Percentiles rank a stretch among this genome's conserved stretches.
phyloP scores from a whole-genome alignment of 495 filamentous ascomycete species.

The Penicillium diatomitis region DNA sequence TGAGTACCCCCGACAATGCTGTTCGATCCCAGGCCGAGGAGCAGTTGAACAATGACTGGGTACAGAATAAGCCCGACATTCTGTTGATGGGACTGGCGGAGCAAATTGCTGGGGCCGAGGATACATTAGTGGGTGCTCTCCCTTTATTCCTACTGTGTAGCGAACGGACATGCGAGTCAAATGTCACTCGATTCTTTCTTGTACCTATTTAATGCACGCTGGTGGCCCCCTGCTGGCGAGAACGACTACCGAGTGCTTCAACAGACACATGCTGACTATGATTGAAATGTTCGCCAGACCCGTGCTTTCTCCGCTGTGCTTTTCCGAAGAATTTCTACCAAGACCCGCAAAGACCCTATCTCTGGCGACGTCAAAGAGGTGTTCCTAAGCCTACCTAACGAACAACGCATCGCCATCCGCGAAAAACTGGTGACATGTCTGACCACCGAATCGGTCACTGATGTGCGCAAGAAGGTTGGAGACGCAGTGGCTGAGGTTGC shows the following conservation, averaged over 20 bases:
- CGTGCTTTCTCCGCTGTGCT: constrained; percentile 89
- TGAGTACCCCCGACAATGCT: constrained; percentile 84
- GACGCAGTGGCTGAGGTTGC: constrained; percentile 94
- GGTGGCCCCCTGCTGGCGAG: background rate
- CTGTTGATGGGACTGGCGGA: constrained; percentile 90
- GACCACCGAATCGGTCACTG: constrained; percentile 54
- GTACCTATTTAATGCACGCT: background rate
- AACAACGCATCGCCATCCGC: constrained; percentile 69
- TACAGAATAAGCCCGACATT: constrained; percentile 66
- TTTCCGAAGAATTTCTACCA: constrained; percentile 86
- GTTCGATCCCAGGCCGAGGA: constrained; percentile 81
- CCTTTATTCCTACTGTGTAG: background rate
- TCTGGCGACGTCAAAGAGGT: constrained; percentile 67
- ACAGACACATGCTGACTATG: constrained; percentile 1
- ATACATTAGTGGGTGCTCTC: constrained; percentile 52
- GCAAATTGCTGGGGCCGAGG: constrained; percentile 67
- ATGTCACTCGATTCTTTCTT: too few relatives aligned
- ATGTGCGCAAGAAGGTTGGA: constrained; percentile 87
- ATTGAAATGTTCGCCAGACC: constrained; percentile 39
- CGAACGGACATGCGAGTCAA: too few relatives aligned
- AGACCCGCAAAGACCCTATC: constrained; percentile 64
- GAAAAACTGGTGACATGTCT: constrained; percentile 72
- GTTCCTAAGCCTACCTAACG: constrained; percentile 62
- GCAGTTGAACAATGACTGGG: constrained; percentile 82
- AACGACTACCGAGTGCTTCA: background rate